A percentile compares a stretch with the other conserved stretches of the same genome.
Conservation (phyloP, 192 early-diverging fungal species). For the Phycomyces nitens region DNA sequence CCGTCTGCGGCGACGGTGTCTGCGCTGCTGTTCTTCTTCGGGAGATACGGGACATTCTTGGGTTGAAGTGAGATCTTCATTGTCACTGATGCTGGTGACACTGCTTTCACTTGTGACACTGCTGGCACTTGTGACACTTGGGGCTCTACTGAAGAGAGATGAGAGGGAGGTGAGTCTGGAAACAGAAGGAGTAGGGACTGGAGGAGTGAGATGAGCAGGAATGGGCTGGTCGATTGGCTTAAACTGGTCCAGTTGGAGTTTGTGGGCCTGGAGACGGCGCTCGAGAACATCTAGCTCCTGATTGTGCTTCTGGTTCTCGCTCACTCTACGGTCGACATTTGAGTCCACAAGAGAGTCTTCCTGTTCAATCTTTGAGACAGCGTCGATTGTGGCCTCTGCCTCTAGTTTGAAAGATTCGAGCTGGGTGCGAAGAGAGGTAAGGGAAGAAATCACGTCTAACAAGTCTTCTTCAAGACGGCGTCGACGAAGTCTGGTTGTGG, state of each 20-base stretch:
- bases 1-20: constrained; percentile 16
- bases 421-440: not conserved
- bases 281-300: constrained; percentile 23
- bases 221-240: not conserved
- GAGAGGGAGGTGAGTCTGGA: constrained; percentile 23
- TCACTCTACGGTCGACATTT: not conserved
- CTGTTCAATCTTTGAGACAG: constrained; percentile 4
- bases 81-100: not conserved
- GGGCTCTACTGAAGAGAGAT: constrained; percentile 14
- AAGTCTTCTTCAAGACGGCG: constrained; percentile 21
- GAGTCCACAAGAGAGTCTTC: not conserved
- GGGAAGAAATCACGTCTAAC: constrained; percentile 3
- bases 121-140: not conserved
- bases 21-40: not conserved
- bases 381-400: constrained; percentile 5
- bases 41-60: not conserved
- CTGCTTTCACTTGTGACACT: constrained; percentile 5
- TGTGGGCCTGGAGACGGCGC: constrained; percentile 9
- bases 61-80: not conserved
- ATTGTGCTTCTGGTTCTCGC: constrained; percentile 4
- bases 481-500: constrained; percentile 24
- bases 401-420: constrained; percentile 14
- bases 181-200: constrained; percentile 5
- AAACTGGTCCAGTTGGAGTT: not conserved
- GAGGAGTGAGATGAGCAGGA: not conserved